A percentile compares a stretch with the other conserved stretches of the same genome.
These are phyloP conservation scores for Chenopodium berlandieri DNA, from an alignment of 148 eudicot species.

Conservation along the genomic window DNA sequence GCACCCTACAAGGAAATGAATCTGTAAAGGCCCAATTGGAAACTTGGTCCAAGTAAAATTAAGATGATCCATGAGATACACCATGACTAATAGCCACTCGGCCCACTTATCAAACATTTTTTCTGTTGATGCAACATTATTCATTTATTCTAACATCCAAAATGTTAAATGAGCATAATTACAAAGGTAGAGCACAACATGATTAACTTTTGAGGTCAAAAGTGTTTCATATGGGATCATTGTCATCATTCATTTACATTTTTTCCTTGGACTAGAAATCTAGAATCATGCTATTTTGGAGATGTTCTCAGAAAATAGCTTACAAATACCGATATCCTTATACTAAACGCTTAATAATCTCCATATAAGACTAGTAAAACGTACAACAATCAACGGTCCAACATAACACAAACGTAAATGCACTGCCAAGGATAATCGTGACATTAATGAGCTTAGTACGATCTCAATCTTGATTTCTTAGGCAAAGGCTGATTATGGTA, in stretches of 20 bases:
- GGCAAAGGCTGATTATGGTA: neutral
- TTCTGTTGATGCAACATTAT: too few species aligned
- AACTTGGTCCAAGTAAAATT: too few species aligned
- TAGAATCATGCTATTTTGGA: neutral
- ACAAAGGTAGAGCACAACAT: too few species aligned
- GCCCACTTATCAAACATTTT: too few species aligned
- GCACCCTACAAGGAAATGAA: too few species aligned
- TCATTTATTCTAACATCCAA: too few species aligned
- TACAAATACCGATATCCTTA: neutral
- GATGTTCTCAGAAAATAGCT: neutral
- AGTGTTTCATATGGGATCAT: neutral
- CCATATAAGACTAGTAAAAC: neutral
- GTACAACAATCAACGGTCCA: neutral
- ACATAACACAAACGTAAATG: neutral
- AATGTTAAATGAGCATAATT: too few species aligned
- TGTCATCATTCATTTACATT: neutral
- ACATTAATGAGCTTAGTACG: neutral
- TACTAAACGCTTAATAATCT: neutral
- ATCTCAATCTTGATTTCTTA: neutral
- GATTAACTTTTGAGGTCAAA: neutral
- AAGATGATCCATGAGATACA: too few species aligned
- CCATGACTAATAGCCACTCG: too few species aligned
- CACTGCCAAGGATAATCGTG: neutral
- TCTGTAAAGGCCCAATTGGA: too few species aligned
- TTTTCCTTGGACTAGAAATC: neutral